Percentiles rank a stretch among this genome's conserved stretches.
Conservation (phyloP, 2,329 filamentous ascomycete species). For the Trichoderma atroviride region DNA sequence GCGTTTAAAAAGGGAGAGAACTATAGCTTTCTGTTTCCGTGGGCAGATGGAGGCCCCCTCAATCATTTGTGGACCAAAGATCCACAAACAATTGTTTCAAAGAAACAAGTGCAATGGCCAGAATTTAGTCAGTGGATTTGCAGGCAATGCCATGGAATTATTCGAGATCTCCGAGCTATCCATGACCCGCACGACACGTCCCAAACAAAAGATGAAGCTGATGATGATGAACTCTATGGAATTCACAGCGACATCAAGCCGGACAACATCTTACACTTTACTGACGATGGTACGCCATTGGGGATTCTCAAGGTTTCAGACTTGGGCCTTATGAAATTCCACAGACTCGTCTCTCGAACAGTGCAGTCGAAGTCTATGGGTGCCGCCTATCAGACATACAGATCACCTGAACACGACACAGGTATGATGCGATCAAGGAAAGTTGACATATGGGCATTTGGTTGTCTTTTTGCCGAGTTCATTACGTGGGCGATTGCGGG, state of each 20-base stretch:
- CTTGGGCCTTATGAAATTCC: slow-evolving; percentile 3
- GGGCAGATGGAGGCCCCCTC: background rate
- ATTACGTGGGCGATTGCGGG: background rate
- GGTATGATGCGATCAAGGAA: background rate
- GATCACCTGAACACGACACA: background rate
- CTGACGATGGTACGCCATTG: background rate
- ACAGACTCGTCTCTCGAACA: background rate
- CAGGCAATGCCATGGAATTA: background rate
- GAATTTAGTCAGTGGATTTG: background rate
- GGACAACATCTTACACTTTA: background rate
- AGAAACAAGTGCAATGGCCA: background rate
- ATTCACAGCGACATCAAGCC: slow-evolving; percentile 4
- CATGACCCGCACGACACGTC: background rate
- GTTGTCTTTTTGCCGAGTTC: background rate
- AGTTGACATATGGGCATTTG: slow-evolving; percentile 12
- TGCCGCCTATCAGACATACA: slow-evolving; percentile 1
- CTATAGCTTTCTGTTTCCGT: background rate
- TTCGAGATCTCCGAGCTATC: background rate
- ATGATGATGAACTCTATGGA: background rate
- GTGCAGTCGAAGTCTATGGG: background rate
- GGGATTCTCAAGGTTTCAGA: slow-evolving; percentile 7
- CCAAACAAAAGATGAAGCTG: background rate
- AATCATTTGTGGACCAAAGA: background rate
- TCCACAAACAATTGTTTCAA: background rate
- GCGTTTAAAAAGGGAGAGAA: background rate